These are phyloP conservation scores for Porphyra umbilicalis DNA, from an alignment of 31 red algal species.

Conservation along the genomic window DNA sequence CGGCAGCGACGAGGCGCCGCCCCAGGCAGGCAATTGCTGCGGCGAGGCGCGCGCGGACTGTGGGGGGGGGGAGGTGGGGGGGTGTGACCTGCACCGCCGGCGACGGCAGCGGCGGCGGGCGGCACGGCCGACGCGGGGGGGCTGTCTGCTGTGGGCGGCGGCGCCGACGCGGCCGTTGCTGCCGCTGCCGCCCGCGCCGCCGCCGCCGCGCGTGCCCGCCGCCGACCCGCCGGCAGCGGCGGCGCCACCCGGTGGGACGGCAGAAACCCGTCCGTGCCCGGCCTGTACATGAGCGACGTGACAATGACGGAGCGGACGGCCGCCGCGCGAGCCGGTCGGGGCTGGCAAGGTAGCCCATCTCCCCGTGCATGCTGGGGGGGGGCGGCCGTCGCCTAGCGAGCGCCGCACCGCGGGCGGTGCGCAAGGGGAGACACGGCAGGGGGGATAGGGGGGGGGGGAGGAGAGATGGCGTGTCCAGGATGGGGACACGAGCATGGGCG, in stretches of 20 bases:
- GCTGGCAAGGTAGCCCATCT: slow-evolving; percentile 86
- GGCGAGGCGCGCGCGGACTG: too few species aligned
- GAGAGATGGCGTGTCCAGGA: too few species aligned
- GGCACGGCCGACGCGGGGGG: too few species aligned
- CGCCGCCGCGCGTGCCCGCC: not conserved
- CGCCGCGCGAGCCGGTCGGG: slow-evolving; percentile 77
- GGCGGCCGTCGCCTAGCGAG: too few species aligned
- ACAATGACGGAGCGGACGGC: slow-evolving; percentile 60
- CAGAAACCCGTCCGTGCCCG: slow-evolving; percentile 63
- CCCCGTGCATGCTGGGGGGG: slow-evolving; percentile 64
- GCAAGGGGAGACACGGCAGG: not conserved
- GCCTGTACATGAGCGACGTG: slow-evolving; percentile 86
- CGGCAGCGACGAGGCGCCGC: too few species aligned
- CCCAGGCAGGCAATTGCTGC: too few species aligned
- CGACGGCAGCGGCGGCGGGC: too few species aligned
- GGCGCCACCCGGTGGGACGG: slow-evolving; percentile 17
- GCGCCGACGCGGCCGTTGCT: too few species aligned
- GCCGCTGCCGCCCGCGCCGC: not conserved
- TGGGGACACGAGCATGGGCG: too few species aligned
- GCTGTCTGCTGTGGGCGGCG: too few species aligned
- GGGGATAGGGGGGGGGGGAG: not conserved
- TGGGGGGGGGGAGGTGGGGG: too few species aligned
- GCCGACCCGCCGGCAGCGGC: not conserved
- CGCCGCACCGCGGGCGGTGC: not conserved
- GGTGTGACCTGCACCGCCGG: too few species aligned